Conservation (phyloP, 2,329 filamentous ascomycete genomes). For the Helicocarpus griseus region DNA sequence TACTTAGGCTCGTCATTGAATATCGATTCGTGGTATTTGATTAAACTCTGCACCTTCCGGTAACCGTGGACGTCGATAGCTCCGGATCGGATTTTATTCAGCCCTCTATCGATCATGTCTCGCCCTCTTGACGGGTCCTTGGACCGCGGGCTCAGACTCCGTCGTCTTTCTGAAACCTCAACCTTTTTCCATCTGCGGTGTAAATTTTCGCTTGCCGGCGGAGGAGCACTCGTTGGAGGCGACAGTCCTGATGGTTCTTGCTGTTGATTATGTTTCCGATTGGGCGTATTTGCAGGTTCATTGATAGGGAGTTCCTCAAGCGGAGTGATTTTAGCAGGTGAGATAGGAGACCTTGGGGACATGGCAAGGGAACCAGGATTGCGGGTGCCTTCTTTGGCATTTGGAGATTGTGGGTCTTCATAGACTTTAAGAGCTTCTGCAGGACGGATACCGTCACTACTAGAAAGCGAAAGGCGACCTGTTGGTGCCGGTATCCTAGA, state of each 20-base stretch:
- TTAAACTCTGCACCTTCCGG: slow-evolving; percentile 32
- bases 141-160: slow-evolving; percentile 29
- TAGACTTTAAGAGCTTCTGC: slow-evolving; percentile 35
- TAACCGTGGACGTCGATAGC: slow-evolving; percentile 34
- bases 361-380: slow-evolving; percentile 11
- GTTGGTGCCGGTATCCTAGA: slow-evolving; percentile 7
- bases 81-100: slow-evolving; percentile 25
- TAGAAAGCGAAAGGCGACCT: slow-evolving; percentile 6
- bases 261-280: slow-evolving; percentile 18
- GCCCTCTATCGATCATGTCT: slow-evolving; percentile 30
- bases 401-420: slow-evolving; percentile 41
- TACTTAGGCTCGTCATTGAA: slow-evolving; percentile 28
- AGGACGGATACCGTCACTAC: slow-evolving; percentile 24
- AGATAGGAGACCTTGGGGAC: slow-evolving; percentile 15
- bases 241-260: slow-evolving; percentile 8
- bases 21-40: slow-evolving; percentile 28
- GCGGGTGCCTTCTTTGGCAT: slow-evolving; percentile 17
- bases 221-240: slow-evolving; percentile 3
- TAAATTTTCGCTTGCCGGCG: slow-evolving; percentile 15
- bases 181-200: slow-evolving; percentile 25
- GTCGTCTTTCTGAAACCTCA: slow-evolving; percentile 19
- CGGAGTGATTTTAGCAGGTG: slow-evolving; percentile 19
- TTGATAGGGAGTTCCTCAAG: slow-evolving; percentile 32
- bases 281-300: slow-evolving; percentile 20
- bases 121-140: slow-evolving; percentile 28